These are phyloP conservation scores for Aspergillus tanneri DNA, from an alignment of 2,329 filamentous ascomycete species.

Conservation along the genomic window DNA sequence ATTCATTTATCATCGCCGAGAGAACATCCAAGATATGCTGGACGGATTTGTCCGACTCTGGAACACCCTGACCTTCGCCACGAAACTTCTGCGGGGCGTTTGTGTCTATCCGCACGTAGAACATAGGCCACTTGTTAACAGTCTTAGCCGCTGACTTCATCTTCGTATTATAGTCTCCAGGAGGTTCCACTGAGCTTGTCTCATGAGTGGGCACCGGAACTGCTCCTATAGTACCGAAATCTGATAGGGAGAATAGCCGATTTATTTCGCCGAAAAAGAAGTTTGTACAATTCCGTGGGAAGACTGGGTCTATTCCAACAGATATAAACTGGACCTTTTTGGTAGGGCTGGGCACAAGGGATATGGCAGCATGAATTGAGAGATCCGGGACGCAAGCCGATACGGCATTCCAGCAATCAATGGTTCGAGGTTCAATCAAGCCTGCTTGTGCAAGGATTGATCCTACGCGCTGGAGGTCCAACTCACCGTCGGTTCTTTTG, in stretches of 20 bases:
- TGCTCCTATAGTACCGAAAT: constrained; percentile 66
- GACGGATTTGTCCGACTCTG: constrained; percentile 47
- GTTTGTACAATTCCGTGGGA: constrained; percentile 57
- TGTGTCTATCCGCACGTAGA: constrained; percentile 68
- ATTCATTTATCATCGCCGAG: constrained; percentile 67
- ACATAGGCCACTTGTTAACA: constrained; percentile 85
- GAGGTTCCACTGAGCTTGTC: background rate
- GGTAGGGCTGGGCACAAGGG: constrained; percentile 65
- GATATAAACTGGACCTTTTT: constrained; percentile 79
- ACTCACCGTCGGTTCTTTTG: constrained; percentile 1
- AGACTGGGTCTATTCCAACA: constrained; percentile 68
- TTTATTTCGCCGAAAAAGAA: constrained; percentile 78
- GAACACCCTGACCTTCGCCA: constrained; percentile 33
- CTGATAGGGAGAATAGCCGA: constrained; percentile 69
- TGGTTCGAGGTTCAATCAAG: constrained; percentile 56
- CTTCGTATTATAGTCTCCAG: constrained; percentile 46
- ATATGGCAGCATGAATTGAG: constrained; percentile 69
- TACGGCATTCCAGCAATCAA: constrained; percentile 66
- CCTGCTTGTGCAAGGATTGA: constrained; percentile 65
- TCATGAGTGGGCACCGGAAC: constrained; percentile 12
- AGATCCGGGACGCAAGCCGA: constrained; percentile 64
- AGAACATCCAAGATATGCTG: constrained; percentile 64
- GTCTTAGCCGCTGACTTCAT: constrained; percentile 59
- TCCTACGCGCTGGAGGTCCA: constrained; percentile 39
- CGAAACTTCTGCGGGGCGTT: constrained; percentile 46